Conservation (phyloP, 352 stramenopile species). For the Blastocystis sp. region DNA sequence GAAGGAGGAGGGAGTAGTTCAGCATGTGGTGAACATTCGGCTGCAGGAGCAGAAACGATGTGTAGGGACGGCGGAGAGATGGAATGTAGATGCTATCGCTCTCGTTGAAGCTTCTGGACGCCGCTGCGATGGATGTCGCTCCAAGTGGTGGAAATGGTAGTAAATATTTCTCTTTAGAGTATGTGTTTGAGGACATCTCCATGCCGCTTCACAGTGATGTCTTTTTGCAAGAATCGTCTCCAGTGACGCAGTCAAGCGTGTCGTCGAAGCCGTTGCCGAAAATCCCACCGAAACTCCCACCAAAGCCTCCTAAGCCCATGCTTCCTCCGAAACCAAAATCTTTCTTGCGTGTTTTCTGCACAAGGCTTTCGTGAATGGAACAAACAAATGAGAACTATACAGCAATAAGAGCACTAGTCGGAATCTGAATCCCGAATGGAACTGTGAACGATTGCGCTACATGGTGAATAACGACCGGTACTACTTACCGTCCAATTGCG, state of each 20-base stretch:
- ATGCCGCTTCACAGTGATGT: too few relatives aligned
- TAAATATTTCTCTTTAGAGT: not conserved
- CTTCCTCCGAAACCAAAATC: not conserved
- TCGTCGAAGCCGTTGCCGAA: too few relatives aligned
- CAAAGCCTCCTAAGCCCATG: not conserved
- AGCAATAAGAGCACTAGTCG: constrained; percentile 10
- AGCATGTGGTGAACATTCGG: not conserved
- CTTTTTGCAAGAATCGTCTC: too few relatives aligned
- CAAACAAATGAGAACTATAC: not conserved
- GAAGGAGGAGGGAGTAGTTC: not conserved
- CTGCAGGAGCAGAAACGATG: not conserved
- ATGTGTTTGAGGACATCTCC: constrained; percentile 33
- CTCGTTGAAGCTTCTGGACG: not conserved
- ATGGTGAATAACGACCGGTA: not conserved
- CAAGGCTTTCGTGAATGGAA: not conserved
- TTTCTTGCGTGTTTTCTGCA: not conserved
- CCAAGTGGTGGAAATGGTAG: not conserved
- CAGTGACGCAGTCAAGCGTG: too few relatives aligned
- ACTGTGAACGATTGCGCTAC: constrained; percentile 28
- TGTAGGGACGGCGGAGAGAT: not conserved
- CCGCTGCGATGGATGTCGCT: not conserved
- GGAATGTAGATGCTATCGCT: not conserved
- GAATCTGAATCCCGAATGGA: not conserved
- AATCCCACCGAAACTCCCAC: not conserved
- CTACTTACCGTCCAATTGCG: constrained; percentile 58